phyloP scores from a whole-genome alignment of 148 eudicot genomes.

The Linanthus parryae region DNA sequence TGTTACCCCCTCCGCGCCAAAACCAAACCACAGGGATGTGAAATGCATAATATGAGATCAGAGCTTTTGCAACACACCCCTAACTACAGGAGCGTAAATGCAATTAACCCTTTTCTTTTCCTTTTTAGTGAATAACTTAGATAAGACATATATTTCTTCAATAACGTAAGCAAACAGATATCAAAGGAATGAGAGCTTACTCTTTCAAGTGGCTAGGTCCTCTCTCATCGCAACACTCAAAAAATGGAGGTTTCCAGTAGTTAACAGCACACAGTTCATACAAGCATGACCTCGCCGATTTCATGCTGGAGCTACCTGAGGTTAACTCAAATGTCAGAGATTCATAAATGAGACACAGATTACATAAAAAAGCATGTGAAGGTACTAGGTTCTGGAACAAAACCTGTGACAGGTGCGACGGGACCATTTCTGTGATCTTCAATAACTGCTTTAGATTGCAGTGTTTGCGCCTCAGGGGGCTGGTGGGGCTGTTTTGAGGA shows the following conservation, averaged over 20 bases:
- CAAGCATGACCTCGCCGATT: constrained; percentile 46
- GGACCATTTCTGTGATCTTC: constrained; percentile 4
- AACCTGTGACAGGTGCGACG: constrained; percentile 29
- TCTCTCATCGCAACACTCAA: constrained; percentile 61
- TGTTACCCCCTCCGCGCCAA: too few species aligned
- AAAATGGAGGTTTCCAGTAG: constrained; percentile 69
- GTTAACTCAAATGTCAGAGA: constrained; percentile 3
- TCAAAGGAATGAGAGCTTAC: constrained; percentile 36
- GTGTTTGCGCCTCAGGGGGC: constrained; percentile 8
- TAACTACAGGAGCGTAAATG: not conserved
- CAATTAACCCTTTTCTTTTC: not conserved
- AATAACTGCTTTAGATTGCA: constrained; percentile 11
- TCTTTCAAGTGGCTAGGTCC: constrained; percentile 74
- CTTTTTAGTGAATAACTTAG: not conserved
- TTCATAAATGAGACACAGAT: too few species aligned
- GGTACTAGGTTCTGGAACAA: not conserved
- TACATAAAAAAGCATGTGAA: not conserved
- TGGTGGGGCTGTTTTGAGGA: constrained; percentile 17
- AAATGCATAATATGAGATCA: too few species aligned
- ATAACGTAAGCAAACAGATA: not conserved
- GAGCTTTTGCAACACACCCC: not conserved
- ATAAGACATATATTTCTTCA: not conserved
- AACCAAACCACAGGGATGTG: too few species aligned
- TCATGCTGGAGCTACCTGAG: constrained; percentile 29
- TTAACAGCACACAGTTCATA: constrained; percentile 66